Evolutionary conservation across 176 grass and related monocot species (phyloP).

Genomic region (Zea luxurians): DNA sequence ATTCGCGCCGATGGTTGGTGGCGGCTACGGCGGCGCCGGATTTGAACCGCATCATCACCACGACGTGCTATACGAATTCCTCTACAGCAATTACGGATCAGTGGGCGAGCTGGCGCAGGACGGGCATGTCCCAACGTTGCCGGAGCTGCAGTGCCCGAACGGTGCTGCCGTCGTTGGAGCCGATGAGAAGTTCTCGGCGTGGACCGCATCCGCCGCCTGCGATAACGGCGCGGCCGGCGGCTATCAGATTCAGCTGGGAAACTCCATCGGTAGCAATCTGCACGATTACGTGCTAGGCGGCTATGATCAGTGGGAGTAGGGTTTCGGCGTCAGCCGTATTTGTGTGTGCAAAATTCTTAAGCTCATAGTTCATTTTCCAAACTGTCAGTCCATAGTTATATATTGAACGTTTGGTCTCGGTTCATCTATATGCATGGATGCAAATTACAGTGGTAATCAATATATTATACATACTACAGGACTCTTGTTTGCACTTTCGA

Average conservation of each 20-base stretch:
- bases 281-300: constrained; percentile 56
- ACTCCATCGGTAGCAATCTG: constrained; percentile 17
- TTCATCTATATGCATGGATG: constrained; percentile 35
- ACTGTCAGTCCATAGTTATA: constrained; percentile 31
- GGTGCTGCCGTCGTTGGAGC: constrained; percentile 29
- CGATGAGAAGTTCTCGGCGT: constrained; percentile 53
- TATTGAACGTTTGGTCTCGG: constrained; percentile 30
- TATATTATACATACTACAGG: not conserved
- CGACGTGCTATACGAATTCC: constrained; percentile 53
- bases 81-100: constrained; percentile 41
- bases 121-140: constrained; percentile 29
- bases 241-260: constrained; percentile 43
- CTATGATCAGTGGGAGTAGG: constrained; percentile 44
- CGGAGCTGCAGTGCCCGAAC: constrained; percentile 48
- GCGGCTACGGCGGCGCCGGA: constrained; percentile 19
- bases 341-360: not conserved
- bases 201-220: constrained; percentile 44
- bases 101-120: constrained; percentile 28
- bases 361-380: not conserved
- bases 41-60: constrained; percentile 32
- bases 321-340: not conserved
- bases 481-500: no score
- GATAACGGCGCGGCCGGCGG: constrained; percentile 36
- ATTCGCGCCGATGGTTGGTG: constrained; percentile 6
- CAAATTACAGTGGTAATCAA: not conserved